Base-by-base conservation (phyloP, 1,139 yeast genomes). In the Meyerozyma elateridarum region DNA sequence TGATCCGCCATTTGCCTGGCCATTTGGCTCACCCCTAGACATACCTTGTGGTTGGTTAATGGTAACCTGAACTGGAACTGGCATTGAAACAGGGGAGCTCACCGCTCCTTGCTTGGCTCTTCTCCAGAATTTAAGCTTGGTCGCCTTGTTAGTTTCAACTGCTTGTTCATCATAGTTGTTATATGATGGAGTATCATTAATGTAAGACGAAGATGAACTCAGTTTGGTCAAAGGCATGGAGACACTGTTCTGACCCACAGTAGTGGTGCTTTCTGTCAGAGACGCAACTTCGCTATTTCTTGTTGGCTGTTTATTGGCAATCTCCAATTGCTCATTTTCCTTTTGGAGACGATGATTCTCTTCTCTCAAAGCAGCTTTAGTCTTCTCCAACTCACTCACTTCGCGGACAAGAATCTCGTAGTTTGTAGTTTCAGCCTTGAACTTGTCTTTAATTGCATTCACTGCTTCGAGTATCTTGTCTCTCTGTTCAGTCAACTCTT, bases 71-170 rank as follows among this genome's bases (percentile, higher is more conserved):
- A 24, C 15, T 4, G 27, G 27, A 14, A 15, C 12, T 9, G 27
- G 18, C n/a, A 7, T 15, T 15, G 13, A 8, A 9, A 12, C 9
- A 14, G 27, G 27, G 9, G 27, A 24, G 12, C 12, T 24, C 24
- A 40, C 39, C 22, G 38, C 36, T 2, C 53, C 49, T 7, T 58
- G 52, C 43, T 61, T 68, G 4, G 75, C 73, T 41, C 76, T 56
- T 49, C 76, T 62, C 81, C 81, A 75, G 48, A 75, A 75, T 45
- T 62, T 70, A 39, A 70, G 55, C 36, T 69, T 54, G 1, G 73
- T 66, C 4, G 74, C 73, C 42, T 61, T 64, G 35, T 64, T 69
- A 1, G 71, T 54, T 32, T 67, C 73, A 2, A 49, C 50, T 9
- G 45, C 46, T n/a, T 64, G 68, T 4, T 59, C 68, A 15, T 41